phyloP scores from a whole-genome alignment of 176 grass and related monocot genomes.

The Ensete ventricosum region DNA sequence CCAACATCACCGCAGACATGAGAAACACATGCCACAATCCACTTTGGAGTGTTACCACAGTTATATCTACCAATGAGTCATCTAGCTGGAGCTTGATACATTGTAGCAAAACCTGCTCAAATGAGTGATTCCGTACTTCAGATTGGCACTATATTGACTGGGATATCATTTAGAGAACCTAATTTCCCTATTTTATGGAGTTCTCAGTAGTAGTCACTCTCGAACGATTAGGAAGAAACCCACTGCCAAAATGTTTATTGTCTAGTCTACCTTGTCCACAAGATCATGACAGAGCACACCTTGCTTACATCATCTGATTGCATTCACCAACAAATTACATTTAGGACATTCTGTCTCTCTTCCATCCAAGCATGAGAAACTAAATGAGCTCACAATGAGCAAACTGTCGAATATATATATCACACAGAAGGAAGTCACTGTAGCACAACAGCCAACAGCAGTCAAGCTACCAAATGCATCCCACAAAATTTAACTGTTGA shows the following conservation, averaged over 20 bases:
- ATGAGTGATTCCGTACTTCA: neutral
- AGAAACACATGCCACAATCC: neutral
- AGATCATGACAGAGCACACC: neutral
- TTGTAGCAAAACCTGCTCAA: neutral
- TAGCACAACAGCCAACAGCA: neutral
- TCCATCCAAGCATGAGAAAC: neutral
- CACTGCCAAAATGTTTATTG: neutral
- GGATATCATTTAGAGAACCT: neutral
- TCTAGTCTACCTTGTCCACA: neutral
- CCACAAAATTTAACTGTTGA: neutral
- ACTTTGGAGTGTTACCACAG: neutral
- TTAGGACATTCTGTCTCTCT: neutral
- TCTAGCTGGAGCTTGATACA: neutral
- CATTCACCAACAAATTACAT: neutral
- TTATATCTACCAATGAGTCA: neutral
- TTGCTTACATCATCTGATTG: neutral
- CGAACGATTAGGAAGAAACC: neutral
- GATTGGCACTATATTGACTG: neutral
- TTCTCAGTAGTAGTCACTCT: neutral
- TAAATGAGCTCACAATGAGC: too few relatives aligned
- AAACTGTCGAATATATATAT: too few relatives aligned
- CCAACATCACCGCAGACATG: conserved; percentile 24
- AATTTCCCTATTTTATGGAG: neutral
- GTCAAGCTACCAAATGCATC: neutral
- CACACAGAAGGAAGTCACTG: too few relatives aligned